A percentile compares a stretch with the other conserved stretches of the same genome.
Evolutionary conservation across 345 rosid species (phyloP).

Genomic region (Citrus mangshanensis): DNA sequence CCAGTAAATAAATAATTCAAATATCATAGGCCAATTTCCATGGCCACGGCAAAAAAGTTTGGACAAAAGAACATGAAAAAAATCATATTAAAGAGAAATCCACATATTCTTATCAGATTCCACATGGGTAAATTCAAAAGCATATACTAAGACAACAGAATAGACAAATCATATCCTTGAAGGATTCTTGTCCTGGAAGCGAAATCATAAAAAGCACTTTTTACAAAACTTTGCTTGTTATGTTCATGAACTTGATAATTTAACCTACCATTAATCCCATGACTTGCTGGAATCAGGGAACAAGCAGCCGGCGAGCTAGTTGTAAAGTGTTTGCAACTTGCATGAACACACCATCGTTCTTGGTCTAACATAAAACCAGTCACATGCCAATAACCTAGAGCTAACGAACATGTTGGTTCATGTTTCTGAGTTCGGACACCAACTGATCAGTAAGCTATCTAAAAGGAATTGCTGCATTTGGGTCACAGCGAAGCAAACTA

Average conservation of each 20-base stretch:
- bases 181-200: constrained; percentile 8
- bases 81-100: neutral
- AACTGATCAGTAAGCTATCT: neutral
- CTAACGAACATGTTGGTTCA: constrained; percentile 11
- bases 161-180: constrained; percentile 11
- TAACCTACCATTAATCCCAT: neutral
- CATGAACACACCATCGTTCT: neutral
- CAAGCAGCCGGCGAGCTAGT: neutral
- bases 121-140: neutral
- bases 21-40: neutral
- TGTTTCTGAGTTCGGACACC: neutral
- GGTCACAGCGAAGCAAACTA: too few species aligned
- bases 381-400: neutral
- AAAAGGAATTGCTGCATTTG: neutral
- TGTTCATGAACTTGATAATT: constrained; percentile 9
- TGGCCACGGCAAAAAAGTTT: neutral
- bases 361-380: neutral
- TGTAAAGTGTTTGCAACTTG: constrained; percentile 3
- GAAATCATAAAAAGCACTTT: neutral
- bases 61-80: neutral
- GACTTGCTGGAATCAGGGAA: neutral
- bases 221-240: neutral
- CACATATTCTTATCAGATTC: neutral
- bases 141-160: neutral
- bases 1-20: neutral